These are phyloP conservation scores for Saccharomycopsis fibuligera DNA, from an alignment of 805 yeast genomes.

Conservation along the genomic window DNA sequence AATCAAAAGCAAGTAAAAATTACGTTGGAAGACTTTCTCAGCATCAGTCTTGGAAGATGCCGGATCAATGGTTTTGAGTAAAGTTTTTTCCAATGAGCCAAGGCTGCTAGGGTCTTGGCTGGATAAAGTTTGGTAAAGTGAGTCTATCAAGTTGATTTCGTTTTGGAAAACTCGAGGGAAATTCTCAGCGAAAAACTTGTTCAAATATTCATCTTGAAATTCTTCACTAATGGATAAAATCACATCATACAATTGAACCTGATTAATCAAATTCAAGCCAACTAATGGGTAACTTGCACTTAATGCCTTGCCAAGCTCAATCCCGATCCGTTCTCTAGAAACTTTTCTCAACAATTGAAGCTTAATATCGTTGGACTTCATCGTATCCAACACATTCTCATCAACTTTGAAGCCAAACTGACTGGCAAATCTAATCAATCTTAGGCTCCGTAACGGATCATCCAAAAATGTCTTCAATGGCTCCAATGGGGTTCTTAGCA, in stretches of 20 bases:
- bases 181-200: slow-evolving; percentile 19
- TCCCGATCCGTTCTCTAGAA: slow-evolving; percentile 85
- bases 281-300: slow-evolving; percentile 52
- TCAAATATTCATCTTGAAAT: slow-evolving; percentile 1
- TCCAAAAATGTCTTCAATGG: slow-evolving; percentile 84
- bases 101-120: background rate
- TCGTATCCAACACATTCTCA: slow-evolving; percentile 49
- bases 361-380: slow-evolving; percentile 52
- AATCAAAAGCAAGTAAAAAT: slow-evolving; percentile 12
- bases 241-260: slow-evolving; percentile 47
- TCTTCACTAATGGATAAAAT: slow-evolving; percentile 40
- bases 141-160: slow-evolving; percentile 4
- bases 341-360: slow-evolving; percentile 62
- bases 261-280: slow-evolving; percentile 55
- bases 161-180: slow-evolving; percentile 18
- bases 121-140: slow-evolving; percentile 4
- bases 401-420: slow-evolving; percentile 68
- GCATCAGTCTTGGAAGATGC: background rate
- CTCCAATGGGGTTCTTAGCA: slow-evolving; percentile 81
- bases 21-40: slow-evolving; percentile 8
- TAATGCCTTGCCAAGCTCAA: slow-evolving; percentile 75
- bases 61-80: slow-evolving; percentile 3
- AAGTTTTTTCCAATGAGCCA: background rate
- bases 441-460: slow-evolving; percentile 85
- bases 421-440: slow-evolving; percentile 82